phyloP scores from a whole-genome alignment of 2,329 filamentous ascomycete species.

The Sarocladiaceae sp. region DNA sequence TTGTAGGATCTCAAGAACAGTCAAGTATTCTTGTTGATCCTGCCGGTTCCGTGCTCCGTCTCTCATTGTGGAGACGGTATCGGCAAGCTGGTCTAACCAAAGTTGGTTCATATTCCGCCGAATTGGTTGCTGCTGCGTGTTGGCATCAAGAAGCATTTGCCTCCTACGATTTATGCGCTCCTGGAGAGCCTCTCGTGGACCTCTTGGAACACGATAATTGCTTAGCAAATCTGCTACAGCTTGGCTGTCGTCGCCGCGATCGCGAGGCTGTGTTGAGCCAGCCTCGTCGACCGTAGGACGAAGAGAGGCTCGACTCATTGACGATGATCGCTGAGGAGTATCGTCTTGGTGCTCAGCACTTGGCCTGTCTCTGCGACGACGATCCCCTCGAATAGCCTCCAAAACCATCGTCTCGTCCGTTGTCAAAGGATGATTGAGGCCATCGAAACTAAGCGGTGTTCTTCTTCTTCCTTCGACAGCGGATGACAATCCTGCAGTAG shows the following conservation, averaged over 20 bases:
- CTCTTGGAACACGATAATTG: slow-evolving; percentile 31
- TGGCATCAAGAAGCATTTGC: slow-evolving; percentile 26
- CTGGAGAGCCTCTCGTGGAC: slow-evolving; percentile 4
- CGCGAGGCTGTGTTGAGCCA: slow-evolving; percentile 16
- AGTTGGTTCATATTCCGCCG: slow-evolving; percentile 24
- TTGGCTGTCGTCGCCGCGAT: slow-evolving; percentile 32
- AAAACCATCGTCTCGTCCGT: slow-evolving; percentile 52
- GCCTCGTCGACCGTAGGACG: slow-evolving; percentile 19
- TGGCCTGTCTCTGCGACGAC: slow-evolving; percentile 43
- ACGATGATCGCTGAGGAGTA: neutral
- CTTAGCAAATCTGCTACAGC: slow-evolving; percentile 34
- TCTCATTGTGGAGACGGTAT: slow-evolving; percentile 30
- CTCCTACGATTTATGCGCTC: slow-evolving; percentile 13
- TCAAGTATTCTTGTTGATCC: slow-evolving; percentile 29
- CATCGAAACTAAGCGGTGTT: slow-evolving; percentile 31
- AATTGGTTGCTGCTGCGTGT: slow-evolving; percentile 13
- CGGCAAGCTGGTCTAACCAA: slow-evolving; percentile 29
- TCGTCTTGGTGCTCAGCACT: neutral
- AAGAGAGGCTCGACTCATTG: slow-evolving; percentile 1
- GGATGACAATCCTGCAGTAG: neutral
- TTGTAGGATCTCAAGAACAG: slow-evolving; percentile 33
- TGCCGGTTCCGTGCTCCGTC: slow-evolving; percentile 23
- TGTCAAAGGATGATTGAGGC: slow-evolving; percentile 47
- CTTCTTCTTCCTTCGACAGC: slow-evolving; percentile 21
- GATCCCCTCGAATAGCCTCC: slow-evolving; percentile 51